Base-by-base conservation (phyloP, 345 rosid species). In the Syzygium jambos region DNA sequence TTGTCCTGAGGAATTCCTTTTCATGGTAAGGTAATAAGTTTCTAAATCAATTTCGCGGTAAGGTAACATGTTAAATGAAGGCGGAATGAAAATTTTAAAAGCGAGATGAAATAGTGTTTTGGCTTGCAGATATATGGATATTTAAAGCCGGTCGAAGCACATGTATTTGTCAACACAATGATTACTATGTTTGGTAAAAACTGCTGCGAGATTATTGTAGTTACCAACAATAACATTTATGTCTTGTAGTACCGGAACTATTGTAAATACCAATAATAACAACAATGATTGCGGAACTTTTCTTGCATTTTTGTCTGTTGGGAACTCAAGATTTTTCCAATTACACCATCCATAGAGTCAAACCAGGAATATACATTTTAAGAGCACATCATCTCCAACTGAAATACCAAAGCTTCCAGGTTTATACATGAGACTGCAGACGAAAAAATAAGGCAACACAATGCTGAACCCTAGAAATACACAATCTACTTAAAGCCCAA, bases 191-290 rank as follows among this genome's bases (percentile, higher is more conserved):
- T 9, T 17, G 19, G 25, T 23, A 55, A 55, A 55, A 55, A 23
- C 22, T 55, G 80, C 21, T 73, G 19, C 5, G 6, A 38, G 78
- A 4, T 68, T 17, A 30, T 17, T 17, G 80, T 34, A 34, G 80
- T 73, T 7, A 61, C n/a, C 19, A n/a, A n/a, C 17, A 23, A 11
- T 6, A 2, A 73, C 22, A 7, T 34, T 34, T 2, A 34, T 9
- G 49, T 61, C 25, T 73, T 10, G 27, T 19, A 0, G 15, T 22
- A 38, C 0, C 5, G 9, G 12, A 68, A 68, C 78, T 73, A 17
- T 73, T 19, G 49, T 21, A 38, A 19, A 19, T 38, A 73, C 25
- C 80, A 34, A 73, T 73, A 38, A 6, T 19, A 25, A 73, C 3
- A 34, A 73, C 34, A n/a, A 27, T 27, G 27, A 59, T 59, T 59